Evolutionary conservation across 2,329 filamentous ascomycete genomes (phyloP).

Genomic region (Celoporthe dispersa): DNA sequence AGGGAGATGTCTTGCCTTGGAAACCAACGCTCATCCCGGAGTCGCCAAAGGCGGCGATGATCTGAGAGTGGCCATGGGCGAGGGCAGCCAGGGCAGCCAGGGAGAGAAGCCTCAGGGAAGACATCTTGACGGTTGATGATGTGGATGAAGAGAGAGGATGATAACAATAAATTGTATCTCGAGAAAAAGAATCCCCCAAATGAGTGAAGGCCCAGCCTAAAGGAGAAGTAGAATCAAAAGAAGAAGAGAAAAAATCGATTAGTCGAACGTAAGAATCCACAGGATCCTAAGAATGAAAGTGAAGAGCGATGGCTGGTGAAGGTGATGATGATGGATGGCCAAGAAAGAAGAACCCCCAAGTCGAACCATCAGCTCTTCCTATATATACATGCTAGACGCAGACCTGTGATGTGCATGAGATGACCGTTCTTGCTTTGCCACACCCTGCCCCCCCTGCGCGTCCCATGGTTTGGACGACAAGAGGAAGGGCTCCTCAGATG

Average conservation of each 20-base stretch:
- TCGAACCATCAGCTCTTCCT: slow-evolving; percentile 15
- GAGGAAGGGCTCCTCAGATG: slow-evolving; percentile 5
- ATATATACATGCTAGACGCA: slow-evolving; percentile 16
- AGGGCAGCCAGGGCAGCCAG: slow-evolving; percentile 42
- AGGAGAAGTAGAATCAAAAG: slow-evolving; percentile 27
- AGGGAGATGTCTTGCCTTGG: slow-evolving; percentile 42
- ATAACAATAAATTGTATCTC: slow-evolving; percentile 27
- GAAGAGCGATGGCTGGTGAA: slow-evolving; percentile 22
- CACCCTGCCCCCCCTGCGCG: not conserved
- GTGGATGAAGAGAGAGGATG: slow-evolving; percentile 33
- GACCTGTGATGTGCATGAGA: slow-evolving; percentile 10
- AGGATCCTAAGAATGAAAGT: slow-evolving; percentile 28
- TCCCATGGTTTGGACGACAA: slow-evolving; percentile 8
- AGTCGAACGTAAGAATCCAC: slow-evolving; percentile 21
- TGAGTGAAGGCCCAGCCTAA: slow-evolving; percentile 28
- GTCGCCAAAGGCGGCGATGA: slow-evolving; percentile 52
- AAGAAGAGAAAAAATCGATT: slow-evolving; percentile 16
- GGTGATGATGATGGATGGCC: slow-evolving; percentile 18
- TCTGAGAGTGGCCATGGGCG: slow-evolving; percentile 50
- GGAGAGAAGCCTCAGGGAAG: slow-evolving; percentile 41
- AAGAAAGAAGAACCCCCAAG: slow-evolving; percentile 13
- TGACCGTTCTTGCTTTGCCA: not conserved
- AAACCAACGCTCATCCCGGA: slow-evolving; percentile 52
- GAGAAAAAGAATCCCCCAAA: slow-evolving; percentile 33
- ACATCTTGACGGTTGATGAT: slow-evolving; percentile 41